Base-by-base conservation (phyloP, 129 eudicot genomes). In the Solidago caesia region DNA sequence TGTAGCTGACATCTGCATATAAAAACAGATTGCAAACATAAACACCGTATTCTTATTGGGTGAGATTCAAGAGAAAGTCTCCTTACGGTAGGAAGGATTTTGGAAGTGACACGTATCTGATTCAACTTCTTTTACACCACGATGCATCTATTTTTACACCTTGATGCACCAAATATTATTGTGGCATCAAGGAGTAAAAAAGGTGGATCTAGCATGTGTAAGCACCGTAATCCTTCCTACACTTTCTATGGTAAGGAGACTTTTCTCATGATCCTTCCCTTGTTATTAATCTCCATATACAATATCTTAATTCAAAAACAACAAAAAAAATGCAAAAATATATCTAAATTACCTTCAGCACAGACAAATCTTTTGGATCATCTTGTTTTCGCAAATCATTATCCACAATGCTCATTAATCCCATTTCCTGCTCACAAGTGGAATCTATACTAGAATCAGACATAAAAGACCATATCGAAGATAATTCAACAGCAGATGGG, bases 401-500 rank as follows among this genome's bases (percentile, higher is more conserved):
- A 33, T 9, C 93, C 16, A 81, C 69, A 44, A 93, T 90, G 78
- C 83, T 86, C 91, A 93, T 85, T 48, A 80, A 85, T 47, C 91
- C 88, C 78, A 93, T 65, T 76, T 86, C 90, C 74, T 80, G 83
- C 79, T 93, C 91, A 75, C 96, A 90, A 66, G 89, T 69, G 25
- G 96, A 77, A 69, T 82, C 86, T 16, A 59, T 87, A 57, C 25
- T 82, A 52, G 75, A 25, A 41, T 85, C 93, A 47, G 74, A 71
- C 73, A 88, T 77, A 64, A 93, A 93, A 2, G 97, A 77, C 98
- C 97, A 93, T 55, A 88, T 82, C 10, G 73, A 73, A 27, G 92
- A 83, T 46, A 90, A 81, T 33, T 90, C 98, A 4, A 66, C 84
- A 6, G 97, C 84, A 5, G 98, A 90, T 6, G 98, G 98, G 77